Evolutionary conservation across 2,329 filamentous ascomycete genomes (phyloP), one percentile per base, ranked within the genome.

Genomic region (Scedosporium apiospermum): DNA sequence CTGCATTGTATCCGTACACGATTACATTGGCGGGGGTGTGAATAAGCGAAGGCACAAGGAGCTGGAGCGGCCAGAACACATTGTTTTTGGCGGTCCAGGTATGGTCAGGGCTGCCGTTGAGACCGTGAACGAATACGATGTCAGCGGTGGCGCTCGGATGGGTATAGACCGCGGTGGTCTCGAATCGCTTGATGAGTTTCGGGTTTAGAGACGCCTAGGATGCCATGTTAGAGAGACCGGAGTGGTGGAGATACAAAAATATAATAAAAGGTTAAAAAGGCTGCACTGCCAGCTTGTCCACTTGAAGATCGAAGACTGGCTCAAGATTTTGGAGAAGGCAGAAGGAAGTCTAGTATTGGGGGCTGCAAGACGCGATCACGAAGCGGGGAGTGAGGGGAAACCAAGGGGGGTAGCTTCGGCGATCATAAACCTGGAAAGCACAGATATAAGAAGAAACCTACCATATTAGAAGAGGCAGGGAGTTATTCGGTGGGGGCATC

Each of bases 1-100:
- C 86, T 26, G 88, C 87, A 70, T 91, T 89, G 71, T 91, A 91
- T 26, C 88, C 88, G 69, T 90, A 91, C 0, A 88, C 86, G 62
- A 91, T 73, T 21, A 91, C 77, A 60, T 89, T 85, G 61, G 86
- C 86, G 26, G 81, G 81, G 10, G 78, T 77, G 9, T 78, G 75
- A 61, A 78, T 80, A 16, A 91, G 75, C 2, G 86, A 80, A 1
- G 74, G 30, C 4, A 26, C 46, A 1, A 91, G 78, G 14, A 91
- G 78, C 65, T 90, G 84, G 12, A 78, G 74, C 0, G 88, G 88
- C 88, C 88, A 91, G 73, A 88, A 90, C 34, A 84, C 77, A 46
- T 79, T 80, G 65, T 84, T 80, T 65, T 74, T 74, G 18, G 80
- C 74, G 3, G 77, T 81, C 82, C 88, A 91, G 57, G 87, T 88